Base-by-base conservation (phyloP, 768 basidiomycete genomes). In the Suillus bovinus region DNA sequence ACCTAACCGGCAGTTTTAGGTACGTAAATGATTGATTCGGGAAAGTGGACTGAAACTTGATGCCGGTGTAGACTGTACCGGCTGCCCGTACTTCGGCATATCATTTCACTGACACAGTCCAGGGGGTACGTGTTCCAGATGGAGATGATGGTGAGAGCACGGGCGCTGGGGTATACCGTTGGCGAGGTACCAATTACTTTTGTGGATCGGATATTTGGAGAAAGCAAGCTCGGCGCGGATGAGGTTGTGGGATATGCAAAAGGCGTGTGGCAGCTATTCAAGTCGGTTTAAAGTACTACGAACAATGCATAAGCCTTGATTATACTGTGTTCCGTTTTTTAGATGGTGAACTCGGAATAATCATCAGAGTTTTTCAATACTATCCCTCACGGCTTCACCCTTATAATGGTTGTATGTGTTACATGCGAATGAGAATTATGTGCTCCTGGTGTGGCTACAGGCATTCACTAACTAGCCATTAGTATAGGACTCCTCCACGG, bases 81-180 rank as follows among this genome's bases (percentile, higher is more conserved):
- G 42, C 73, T 86, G 13, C 81, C 82, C 1, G 94, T 91, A 8
- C 80, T 96, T 60, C 84, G 83, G 54, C 87, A 93, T 67, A 90
- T 96, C 70, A 96, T 96, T 68, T 85, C 88, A 5, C 82, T 88
- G 66, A 94, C 91, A 2, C 83, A 88, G 64, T 94, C 93, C 3
- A 91, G 91, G 66, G 94, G 94, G 10, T 96, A 96, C 68, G 94
- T 96, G 34, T 96, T 96, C 80, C 94, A 96, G 81, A 96, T 96
- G 94, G 94, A 96, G 73, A 96, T 96, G 89, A 96, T 96, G 84
- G 94, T 94, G 22, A 85, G 94, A 1, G 94, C 94, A 5, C 83
- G 88, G 24, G 86, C 90, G 2, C 77, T 93, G 60, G 93, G 92
- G 6, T 96, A 94, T 76, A 86, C 83, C 5, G 87, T 96, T 0